These are phyloP conservation scores for Cryptosporidium sp. DNA, from an alignment of 169 alveolate genomes.

Conservation along the genomic window DNA sequence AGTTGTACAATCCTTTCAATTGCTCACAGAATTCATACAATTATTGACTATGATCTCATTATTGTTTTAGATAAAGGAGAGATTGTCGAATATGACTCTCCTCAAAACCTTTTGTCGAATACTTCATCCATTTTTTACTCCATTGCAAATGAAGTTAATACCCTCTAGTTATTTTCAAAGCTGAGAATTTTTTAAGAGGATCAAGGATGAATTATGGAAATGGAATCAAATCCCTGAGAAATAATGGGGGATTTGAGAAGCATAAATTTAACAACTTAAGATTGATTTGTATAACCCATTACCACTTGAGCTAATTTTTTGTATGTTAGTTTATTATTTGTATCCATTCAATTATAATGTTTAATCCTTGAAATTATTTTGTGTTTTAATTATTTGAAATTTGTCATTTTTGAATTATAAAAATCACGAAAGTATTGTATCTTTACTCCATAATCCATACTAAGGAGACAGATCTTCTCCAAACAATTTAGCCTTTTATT, in stretches of 20 bases:
- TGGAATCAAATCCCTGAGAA: not conserved
- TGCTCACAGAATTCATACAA: conserved; percentile 92
- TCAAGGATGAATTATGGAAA: not conserved
- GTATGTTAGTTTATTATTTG: too few relatives aligned
- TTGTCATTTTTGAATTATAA: not conserved
- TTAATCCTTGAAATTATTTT: too few relatives aligned
- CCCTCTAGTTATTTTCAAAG: not conserved
- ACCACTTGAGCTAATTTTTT: too few relatives aligned
- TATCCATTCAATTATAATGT: too few relatives aligned
- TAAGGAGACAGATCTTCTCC: conserved; percentile 37
- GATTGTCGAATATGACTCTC: conserved; percentile 83
- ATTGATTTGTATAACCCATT: not conserved
- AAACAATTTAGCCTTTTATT: conserved; percentile 36
- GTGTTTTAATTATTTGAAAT: too few relatives aligned
- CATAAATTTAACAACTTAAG: too few relatives aligned
- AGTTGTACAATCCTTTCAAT: conserved; percentile 89
- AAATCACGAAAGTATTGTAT: conserved; percentile 13
- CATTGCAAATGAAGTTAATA: conserved; percentile 44
- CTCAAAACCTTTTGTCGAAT: conserved; percentile 75
- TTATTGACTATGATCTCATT: conserved; percentile 87
- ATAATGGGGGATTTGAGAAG: not conserved
- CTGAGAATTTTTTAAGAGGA: not conserved
- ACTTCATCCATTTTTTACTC: conserved; percentile 62
- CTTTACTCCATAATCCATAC: conserved; percentile 19
- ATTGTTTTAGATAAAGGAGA: conserved; percentile 88